These are phyloP conservation scores for Dujonia santamariae DNA, from an alignment of 1,139 yeast species.

Conservation along the genomic window DNA sequence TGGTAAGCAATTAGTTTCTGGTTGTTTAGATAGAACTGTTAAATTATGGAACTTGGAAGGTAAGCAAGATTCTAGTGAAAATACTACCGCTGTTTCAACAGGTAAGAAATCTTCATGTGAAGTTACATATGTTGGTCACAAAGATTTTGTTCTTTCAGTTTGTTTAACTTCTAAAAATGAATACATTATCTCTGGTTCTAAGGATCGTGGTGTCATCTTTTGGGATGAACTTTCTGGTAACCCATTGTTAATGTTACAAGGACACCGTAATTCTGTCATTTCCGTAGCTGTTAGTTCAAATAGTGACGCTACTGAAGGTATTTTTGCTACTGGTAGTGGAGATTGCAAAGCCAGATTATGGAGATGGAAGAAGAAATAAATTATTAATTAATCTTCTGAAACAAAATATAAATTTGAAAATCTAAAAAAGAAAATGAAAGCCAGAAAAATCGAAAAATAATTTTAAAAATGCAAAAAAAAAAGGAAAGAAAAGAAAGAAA, in stretches of 20 bases:
- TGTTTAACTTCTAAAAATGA: constrained; percentile 94
- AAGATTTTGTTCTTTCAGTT: constrained; percentile 91
- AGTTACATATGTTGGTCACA: constrained; percentile 93
- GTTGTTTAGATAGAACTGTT: constrained; percentile 93
- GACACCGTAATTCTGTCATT: constrained; percentile 94
- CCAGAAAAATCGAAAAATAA: background rate
- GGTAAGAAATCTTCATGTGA: constrained; percentile 64
- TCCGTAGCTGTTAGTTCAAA: constrained; percentile 87
- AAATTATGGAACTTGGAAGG: constrained; percentile 88
- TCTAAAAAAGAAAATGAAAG: background rate
- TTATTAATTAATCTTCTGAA: background rate
- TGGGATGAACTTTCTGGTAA: constrained; percentile 95
- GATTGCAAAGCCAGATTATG: constrained; percentile 97
- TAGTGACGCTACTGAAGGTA: constrained; percentile 65
- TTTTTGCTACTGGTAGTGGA: constrained; percentile 97
- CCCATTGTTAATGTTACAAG: constrained; percentile 93
- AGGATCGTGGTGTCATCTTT: constrained; percentile 94
- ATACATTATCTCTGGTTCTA: constrained; percentile 90
- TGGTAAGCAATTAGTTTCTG: constrained; percentile 91
- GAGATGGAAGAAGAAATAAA: constrained; percentile 56
- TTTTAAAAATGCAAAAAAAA: background rate
- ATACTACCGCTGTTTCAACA: background rate
- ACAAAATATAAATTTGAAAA: background rate
- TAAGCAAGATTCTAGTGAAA: constrained; percentile 38
- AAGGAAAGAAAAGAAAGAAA: constrained; percentile 2